Conservation (phyloP, 148 eudicot genomes). For the Limonium bicolor region DNA sequence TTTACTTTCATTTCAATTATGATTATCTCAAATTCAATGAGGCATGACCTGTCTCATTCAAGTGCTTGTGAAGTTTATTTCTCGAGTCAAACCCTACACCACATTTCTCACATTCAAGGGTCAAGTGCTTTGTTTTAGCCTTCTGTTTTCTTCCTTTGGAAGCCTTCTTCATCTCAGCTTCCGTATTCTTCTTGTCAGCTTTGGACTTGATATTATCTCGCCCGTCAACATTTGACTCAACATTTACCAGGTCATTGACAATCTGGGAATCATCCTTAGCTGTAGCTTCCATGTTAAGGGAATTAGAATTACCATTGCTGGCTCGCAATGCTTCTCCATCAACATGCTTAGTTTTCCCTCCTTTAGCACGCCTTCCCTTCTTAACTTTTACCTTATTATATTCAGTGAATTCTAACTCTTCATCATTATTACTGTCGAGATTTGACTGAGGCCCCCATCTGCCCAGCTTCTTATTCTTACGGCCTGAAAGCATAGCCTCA, state of each 20-base stretch:
- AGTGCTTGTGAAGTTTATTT: slow-evolving; percentile 64
- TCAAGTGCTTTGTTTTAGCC: slow-evolving; percentile 41
- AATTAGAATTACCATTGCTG: slow-evolving; percentile 10
- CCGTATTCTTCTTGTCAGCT: slow-evolving; percentile 38
- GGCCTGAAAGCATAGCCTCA: slow-evolving; percentile 59
- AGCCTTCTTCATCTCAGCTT: slow-evolving; percentile 37
- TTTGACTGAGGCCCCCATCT: slow-evolving; percentile 12
- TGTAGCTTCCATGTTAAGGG: slow-evolving; percentile 13
- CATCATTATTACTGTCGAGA: slow-evolving; percentile 17
- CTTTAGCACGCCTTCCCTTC: slow-evolving; percentile 59
- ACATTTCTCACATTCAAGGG: slow-evolving; percentile 57
- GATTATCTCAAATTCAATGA: slow-evolving; percentile 43
- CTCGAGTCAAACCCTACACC: slow-evolving; percentile 85
- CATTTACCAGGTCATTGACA: slow-evolving; percentile 13
- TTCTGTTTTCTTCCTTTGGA: slow-evolving; percentile 68
- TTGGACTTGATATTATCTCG: slow-evolving; percentile 17
- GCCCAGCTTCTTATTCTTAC: slow-evolving; percentile 22
- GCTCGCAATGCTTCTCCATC: slow-evolving; percentile 22
- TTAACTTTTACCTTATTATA: slow-evolving; percentile 53
- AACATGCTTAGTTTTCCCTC: slow-evolving; percentile 27
- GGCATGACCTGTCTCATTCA: slow-evolving; percentile 82
- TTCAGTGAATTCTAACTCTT: slow-evolving; percentile 46
- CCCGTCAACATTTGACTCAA: slow-evolving; percentile 12
- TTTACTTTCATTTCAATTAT: no score
- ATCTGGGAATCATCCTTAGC: slow-evolving; percentile 10